Base-by-base conservation (phyloP, 2,329 filamentous ascomycete species). In the Grosmannia huntii region DNA sequence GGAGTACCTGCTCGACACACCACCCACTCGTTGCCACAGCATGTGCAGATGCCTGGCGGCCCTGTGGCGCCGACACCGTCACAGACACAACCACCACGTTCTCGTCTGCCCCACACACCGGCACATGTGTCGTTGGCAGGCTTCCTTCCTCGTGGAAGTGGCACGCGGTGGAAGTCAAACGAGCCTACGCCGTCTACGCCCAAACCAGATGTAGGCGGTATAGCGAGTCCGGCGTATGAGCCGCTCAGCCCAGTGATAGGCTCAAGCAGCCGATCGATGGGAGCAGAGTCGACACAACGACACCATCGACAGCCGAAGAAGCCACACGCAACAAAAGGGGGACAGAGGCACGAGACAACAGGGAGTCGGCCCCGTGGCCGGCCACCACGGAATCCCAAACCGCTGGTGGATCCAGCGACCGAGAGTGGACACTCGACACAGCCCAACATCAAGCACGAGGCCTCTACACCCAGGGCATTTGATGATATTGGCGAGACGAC, bases 181-280 rank as follows among this genome's bases (percentile, higher is more conserved):
- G 64, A 66, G 5, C 76, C 79, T 7, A 82, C 80, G 1, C 78
- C 80, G 4, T 81, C 81, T 5, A 86, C 83, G 1, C 83, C 83
- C 2, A 67, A 69, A 4, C 64, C 64, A 31, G 68, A 65, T 14
- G 67, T 70, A 53, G 72, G 70, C 54, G 74, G 76, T 53, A 67
- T 73, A 19, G 72, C 74, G 38, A 80, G 79, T 59, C 83, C 83
- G 3, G 74, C 75, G 4, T 77, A 73, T 59, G 83, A 86, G 63
- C 81, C 81, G 0, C 71, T 84, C 4, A 85, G 82, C 61, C 83
- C 82, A 2, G 72, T 79, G 1, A 66, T 70, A 50, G 38, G 46
- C 27, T 25, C 38, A 10, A 25, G 7, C 11, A 27, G 36, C 4
- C 53, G 53, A n/a, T 55, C 46, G 46, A 41, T 6, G 16, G 53